Conservation (phyloP, 176 grass and related monocot genomes). For the Eleusine indica region DNA sequence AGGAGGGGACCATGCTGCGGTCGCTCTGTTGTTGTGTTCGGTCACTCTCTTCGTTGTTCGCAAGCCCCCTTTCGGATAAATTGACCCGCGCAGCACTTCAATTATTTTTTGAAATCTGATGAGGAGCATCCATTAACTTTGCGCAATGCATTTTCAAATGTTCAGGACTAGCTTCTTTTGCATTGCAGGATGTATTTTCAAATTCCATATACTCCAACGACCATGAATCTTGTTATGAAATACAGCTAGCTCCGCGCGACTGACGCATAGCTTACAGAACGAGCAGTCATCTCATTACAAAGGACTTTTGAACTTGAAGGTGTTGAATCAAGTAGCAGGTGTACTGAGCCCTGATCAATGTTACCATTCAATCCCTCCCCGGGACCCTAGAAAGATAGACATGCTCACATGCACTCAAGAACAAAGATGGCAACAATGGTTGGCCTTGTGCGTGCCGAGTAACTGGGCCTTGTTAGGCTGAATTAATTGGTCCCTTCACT, state of each 20-base stretch:
- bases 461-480: neutral
- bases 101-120: slow-evolving; percentile 75
- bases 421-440: neutral
- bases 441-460: too few species aligned
- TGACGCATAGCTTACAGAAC: neutral
- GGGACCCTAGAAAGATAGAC: neutral
- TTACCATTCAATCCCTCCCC: neutral
- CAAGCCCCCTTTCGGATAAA: neutral
- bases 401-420: neutral
- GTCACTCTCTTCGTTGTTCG: neutral
- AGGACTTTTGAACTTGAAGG: neutral
- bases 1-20: slow-evolving; percentile 26
- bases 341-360: neutral
- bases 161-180: slow-evolving; percentile 42
- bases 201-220: neutral
- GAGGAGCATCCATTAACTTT: slow-evolving; percentile 81
- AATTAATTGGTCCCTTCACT: neutral
- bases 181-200: neutral
- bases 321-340: neutral
- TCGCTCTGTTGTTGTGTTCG: slow-evolving; percentile 17
- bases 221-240: neutral
- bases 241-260: neutral
- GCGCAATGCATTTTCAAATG: neutral
- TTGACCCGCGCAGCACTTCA: slow-evolving; percentile 51
- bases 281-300: neutral